Evolutionary conservation across 129 eudicot species (phyloP).

Genomic region (Smallanthus sonchifolius): DNA sequence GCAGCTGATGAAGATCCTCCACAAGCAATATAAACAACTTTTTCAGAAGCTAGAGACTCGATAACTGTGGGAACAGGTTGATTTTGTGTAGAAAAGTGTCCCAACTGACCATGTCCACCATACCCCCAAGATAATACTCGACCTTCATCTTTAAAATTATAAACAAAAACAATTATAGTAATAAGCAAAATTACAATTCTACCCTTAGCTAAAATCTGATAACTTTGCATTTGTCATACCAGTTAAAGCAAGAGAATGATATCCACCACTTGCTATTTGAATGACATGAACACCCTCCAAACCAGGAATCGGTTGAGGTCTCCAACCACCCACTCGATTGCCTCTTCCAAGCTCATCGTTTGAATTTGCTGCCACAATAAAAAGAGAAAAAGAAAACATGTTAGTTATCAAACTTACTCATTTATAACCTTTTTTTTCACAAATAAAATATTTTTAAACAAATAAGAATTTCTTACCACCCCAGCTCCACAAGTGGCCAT

Average conservation of each 20-base stretch:
- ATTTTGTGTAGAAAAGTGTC: conserved; percentile 72
- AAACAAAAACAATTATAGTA: conserved; percentile 11
- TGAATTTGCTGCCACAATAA: conserved; percentile 62
- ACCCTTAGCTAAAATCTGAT: neutral
- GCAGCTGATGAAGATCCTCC: conserved; percentile 99
- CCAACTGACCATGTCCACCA: conserved; percentile 96
- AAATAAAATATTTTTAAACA: neutral
- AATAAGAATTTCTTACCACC: conserved; percentile 53
- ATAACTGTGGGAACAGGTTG: conserved; percentile 56
- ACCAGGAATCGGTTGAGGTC: conserved; percentile 64
- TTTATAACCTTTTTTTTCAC: neutral
- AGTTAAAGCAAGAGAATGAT: conserved; percentile 93
- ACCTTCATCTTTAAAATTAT: conserved; percentile 57
- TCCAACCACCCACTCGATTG: conserved; percentile 89
- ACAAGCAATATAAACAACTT: conserved; percentile 69
- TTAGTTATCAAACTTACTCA: neutral
- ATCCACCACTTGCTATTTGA: conserved; percentile 96
- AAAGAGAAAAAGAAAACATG: no score
- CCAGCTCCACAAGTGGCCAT: conserved; percentile 92
- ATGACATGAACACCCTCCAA: conserved; percentile 57
- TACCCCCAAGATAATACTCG: conserved; percentile 93
- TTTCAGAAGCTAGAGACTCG: conserved; percentile 69
- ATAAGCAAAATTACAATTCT: neutral
- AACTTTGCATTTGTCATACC: conserved; percentile 41
- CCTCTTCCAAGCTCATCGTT: conserved; percentile 97